Evolutionary conservation across 2,329 filamentous ascomycete species (phyloP), one percentile per base, ranked within the genome.

Genomic region (Fusarium stilboides): DNA sequence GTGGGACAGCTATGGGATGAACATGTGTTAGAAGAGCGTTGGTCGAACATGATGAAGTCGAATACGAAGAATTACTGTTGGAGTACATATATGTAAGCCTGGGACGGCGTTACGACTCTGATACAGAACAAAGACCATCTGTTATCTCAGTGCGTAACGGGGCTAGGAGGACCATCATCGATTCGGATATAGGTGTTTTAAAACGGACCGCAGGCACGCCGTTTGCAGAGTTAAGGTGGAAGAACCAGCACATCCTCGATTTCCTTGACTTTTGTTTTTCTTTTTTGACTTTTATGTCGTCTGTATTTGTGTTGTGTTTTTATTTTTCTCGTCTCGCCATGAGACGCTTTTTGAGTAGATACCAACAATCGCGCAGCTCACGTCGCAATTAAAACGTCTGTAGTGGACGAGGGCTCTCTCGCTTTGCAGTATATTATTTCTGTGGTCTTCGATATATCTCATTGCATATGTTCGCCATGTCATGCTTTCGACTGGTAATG

Each of bases 141-240:
- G 28, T n/a, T 42, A n/a, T 52, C 28, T 13, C 19, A 45, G 31
- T 28, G 22, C 36, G 34, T 33, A 55, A 52, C 26, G 37, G 45
- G 46, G 22, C 12, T n/a, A 20, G 39, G 28, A 54, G 42, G 45
- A 40, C 50, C 44, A 63, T 40, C 26, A 24, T 51, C 19, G 43
- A 52, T 43, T 52, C 42, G 45, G 26, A 49, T 59, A 58, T 20
- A 55, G 43, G 47, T 52, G 28, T 28, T 49, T 63, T n/a, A 22
- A 28, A 57, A 68, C 62, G 68, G 57, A 51, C 28, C 49, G 65
- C 64, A 62, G 67, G 69, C 68, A 61, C 64, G 57, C 57, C 54
- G 64, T 71, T 64, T 57, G 19, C 36, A 47, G 31, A 34, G 42
- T 55, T 8, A 54, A 34, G 28, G 40, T 52, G 46, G 36, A 40